Conservation (phyloP, 768 basidiomycete genomes). For the Boletus pseudo-olivaceus region DNA sequence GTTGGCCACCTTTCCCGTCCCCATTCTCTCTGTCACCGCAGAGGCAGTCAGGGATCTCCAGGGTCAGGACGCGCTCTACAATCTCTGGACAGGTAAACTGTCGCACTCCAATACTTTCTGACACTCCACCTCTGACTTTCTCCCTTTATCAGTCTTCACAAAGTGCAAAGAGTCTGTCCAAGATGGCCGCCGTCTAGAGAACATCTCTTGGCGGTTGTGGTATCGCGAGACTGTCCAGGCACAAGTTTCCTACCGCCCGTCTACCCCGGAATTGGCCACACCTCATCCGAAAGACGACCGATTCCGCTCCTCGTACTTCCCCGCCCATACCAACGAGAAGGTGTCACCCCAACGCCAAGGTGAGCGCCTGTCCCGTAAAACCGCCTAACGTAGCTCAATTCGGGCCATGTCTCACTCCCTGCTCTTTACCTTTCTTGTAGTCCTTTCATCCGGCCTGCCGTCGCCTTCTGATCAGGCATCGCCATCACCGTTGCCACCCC, state of each 20-base stretch:
- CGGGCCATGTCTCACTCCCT: slow-evolving; percentile 9
- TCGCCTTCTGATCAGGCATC: slow-evolving; percentile 30
- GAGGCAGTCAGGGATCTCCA: slow-evolving; percentile 69
- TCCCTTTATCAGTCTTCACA: slow-evolving; percentile 60
- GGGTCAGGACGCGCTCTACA: slow-evolving; percentile 60
- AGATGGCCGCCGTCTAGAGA: slow-evolving; percentile 80
- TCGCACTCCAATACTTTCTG: neutral
- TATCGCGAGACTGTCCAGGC: slow-evolving; percentile 55
- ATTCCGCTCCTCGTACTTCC: slow-evolving; percentile 25
- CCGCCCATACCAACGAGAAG: slow-evolving; percentile 19
- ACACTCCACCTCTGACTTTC: slow-evolving; percentile 1
- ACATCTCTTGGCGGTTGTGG: slow-evolving; percentile 87
- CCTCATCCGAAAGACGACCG: slow-evolving; percentile 21
- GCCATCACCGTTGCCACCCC: slow-evolving; percentile 27
- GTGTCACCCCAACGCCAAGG: slow-evolving; percentile 9
- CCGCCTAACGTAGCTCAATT: slow-evolving; percentile 11
- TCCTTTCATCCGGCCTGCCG: slow-evolving; percentile 20
- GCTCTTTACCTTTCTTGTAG: slow-evolving; percentile 22
- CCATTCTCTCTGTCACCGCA: slow-evolving; percentile 61
- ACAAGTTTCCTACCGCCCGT: slow-evolving; percentile 25
- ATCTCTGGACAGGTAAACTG: slow-evolving; percentile 63
- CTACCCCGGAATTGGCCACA: slow-evolving; percentile 25
- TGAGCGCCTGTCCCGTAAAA: slow-evolving; percentile 16
- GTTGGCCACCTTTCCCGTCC: slow-evolving; percentile 53
- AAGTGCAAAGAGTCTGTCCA: slow-evolving; percentile 78